Percentiles rank a stretch among this genome's conserved stretches.
phyloP scores from a whole-genome alignment of 192 early-diverging fungal genomes.

The Coemansia guatemalensis region DNA sequence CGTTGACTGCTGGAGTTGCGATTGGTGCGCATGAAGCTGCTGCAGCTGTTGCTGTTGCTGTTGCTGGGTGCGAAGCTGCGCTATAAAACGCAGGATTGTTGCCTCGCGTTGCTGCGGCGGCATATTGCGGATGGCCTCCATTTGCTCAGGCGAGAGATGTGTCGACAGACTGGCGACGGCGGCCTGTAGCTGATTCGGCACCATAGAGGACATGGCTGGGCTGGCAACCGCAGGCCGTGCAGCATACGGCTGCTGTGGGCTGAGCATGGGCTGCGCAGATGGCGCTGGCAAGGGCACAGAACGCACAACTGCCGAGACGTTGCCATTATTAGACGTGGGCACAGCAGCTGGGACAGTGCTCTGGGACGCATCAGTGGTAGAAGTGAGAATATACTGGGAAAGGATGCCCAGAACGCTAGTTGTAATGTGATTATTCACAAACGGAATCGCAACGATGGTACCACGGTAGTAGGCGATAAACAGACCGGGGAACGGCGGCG shows the following conservation, averaged over 20 bases:
- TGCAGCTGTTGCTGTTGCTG: slow-evolving; percentile 15
- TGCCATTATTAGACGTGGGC: slow-evolving; percentile 14
- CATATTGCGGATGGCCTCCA: slow-evolving; percentile 18
- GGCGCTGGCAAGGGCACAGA: slow-evolving; percentile 2
- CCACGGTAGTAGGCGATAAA: slow-evolving; percentile 25
- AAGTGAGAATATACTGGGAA: neutral
- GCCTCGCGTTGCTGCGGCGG: slow-evolving; percentile 24
- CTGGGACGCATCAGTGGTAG: slow-evolving; percentile 9
- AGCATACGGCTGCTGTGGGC: slow-evolving; percentile 32
- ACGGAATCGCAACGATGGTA: slow-evolving; percentile 30
- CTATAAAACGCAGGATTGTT: slow-evolving; percentile 1
- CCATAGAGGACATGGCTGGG: slow-evolving; percentile 14
- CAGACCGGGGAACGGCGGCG: slow-evolving; percentile 23
- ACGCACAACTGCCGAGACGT: neutral
- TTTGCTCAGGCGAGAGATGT: slow-evolving; percentile 12
- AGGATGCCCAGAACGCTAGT: slow-evolving; percentile 10
- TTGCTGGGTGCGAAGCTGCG: slow-evolving; percentile 2
- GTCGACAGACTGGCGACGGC: slow-evolving; percentile 9
- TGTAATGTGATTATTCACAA: slow-evolving; percentile 27
- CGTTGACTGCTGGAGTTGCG: slow-evolving; percentile 15
- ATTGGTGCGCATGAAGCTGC: slow-evolving; percentile 19
- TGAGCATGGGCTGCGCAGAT: slow-evolving; percentile 34
- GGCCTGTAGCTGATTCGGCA: slow-evolving; percentile 10
- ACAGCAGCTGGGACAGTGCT: slow-evolving; percentile 18
- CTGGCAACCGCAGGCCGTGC: slow-evolving; percentile 29